Evolutionary conservation across 2,329 filamentous ascomycete genomes (phyloP).

Genomic region (Neofusicoccum ribis): DNA sequence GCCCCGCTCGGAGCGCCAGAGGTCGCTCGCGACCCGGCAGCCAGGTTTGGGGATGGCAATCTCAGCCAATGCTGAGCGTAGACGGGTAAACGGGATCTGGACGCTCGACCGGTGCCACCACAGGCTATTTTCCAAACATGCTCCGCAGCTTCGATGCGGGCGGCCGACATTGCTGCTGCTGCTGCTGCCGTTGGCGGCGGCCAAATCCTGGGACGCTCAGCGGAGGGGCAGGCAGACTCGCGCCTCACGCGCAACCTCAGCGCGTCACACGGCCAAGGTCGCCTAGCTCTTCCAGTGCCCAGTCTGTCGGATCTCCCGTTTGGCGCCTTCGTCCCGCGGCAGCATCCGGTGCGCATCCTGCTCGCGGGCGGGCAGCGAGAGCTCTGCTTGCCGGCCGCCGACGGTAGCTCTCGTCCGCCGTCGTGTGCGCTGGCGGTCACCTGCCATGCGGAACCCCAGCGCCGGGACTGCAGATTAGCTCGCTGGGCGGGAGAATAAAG

Average conservation of each 20-base stretch:
- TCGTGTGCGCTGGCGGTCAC: conserved; percentile 5
- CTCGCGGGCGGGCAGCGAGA: neutral
- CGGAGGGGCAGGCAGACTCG: neutral
- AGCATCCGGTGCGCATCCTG: neutral
- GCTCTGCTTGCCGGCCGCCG: neutral
- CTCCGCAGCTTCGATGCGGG: neutral
- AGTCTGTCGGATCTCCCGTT: neutral
- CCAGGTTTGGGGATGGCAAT: conserved; percentile 7
- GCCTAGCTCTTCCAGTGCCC: conserved; percentile 5
- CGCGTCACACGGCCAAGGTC: neutral
- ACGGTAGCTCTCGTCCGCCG: neutral
- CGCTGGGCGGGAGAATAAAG: neutral
- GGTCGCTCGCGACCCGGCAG: conserved; percentile 1
- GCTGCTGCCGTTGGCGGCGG: neutral
- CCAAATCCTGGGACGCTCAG: neutral
- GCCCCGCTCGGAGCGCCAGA: conserved; percentile 8
- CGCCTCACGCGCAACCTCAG: neutral
- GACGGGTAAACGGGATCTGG: conserved; percentile 8
- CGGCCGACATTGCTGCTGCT: neutral
- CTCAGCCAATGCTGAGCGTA: neutral
- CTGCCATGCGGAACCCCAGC: conserved; percentile 2
- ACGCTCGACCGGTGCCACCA: neutral
- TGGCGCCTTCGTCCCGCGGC: neutral
- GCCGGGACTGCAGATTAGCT: conserved; percentile 5
- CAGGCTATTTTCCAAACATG: neutral